These are phyloP conservation scores for Xylariaceae sp. DNA, from an alignment of 2,329 filamentous ascomycete genomes.

Conservation along the genomic window DNA sequence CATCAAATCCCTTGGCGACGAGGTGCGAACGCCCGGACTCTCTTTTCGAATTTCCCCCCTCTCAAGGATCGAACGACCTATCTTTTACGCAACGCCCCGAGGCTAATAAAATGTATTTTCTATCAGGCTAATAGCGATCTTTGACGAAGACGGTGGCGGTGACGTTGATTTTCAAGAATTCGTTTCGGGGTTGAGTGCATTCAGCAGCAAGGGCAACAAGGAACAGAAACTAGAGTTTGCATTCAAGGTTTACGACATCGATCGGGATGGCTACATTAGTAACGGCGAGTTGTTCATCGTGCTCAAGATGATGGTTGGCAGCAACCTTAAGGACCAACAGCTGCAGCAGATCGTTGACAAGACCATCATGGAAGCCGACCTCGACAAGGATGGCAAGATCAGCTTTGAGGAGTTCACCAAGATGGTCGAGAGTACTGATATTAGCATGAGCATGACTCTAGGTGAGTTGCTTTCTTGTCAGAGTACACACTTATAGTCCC, in stretches of 20 bases:
- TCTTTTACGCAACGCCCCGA: neutral
- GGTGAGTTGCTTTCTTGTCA: slow-evolving; percentile 43
- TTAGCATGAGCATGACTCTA: slow-evolving; percentile 71
- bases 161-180: slow-evolving; percentile 99
- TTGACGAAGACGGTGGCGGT: slow-evolving; percentile 96
- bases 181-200: slow-evolving; percentile 88
- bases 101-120: slow-evolving; percentile 1
- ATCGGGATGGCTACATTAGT: slow-evolving; percentile 96
- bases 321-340: slow-evolving; percentile 98
- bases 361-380: slow-evolving; percentile 99
- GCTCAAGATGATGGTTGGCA: slow-evolving; percentile 99
- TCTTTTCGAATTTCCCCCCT: neutral
- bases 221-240: slow-evolving; percentile 97
- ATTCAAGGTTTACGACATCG: slow-evolving; percentile 99
- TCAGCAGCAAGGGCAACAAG: slow-evolving; percentile 98
- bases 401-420: slow-evolving; percentile 98
- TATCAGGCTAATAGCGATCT: slow-evolving; percentile 92
- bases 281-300: slow-evolving; percentile 99
- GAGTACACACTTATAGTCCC: neutral
- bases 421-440: slow-evolving; percentile 94
- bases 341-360: slow-evolving; percentile 99
- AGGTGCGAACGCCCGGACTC: slow-evolving; percentile 51
- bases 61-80: neutral
- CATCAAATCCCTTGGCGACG: slow-evolving; percentile 93
- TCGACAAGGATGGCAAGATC: slow-evolving; percentile 94